Base-by-base conservation (phyloP, 1,284 basidiomycete genomes). In the Sutorius eximius region DNA sequence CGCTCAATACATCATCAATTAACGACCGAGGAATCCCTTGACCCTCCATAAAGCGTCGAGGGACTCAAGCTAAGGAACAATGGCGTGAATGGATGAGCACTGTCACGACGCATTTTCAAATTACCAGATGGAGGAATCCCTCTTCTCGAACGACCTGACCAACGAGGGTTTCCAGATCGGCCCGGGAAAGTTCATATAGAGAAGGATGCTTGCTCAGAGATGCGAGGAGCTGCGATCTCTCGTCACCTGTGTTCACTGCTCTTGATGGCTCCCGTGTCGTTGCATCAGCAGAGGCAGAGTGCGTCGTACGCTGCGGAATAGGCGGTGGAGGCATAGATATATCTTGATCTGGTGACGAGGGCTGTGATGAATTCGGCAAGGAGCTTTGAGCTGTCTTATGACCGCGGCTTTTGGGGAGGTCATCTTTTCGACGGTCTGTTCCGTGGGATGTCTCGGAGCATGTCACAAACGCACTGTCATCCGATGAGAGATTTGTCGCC, bases 101-200 rank as follows among this genome's bases (percentile, higher is more conserved):
- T 38, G 34, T 34, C 49, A 37, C 41, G 18, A 34, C 18, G 18
- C 27, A 30, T 48, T 53, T 51, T 27, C 33, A 33, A 48, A 24
- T 66, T 61, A 81, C 83, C 72, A 85, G 61, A 53, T 68, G 65
- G 32, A 71, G 58, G 60, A 85, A 85, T n/a, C 81, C 78, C 38
- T 83, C 81, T 65, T 85, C 82, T 54, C 78, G 75, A 22, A 86
- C 73, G 27, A 85, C 74, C 38, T 80, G 75, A 15, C 73, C 71
- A 13, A 86, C 74, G 3, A 82, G 62, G 49, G 69, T 68, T 60
- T 83, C 82, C 11, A 85, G 73, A 20, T 73, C 70, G 29, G 64
- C 47, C 42, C 66, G 71, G n/a, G 82, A 66, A 29, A 85, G 63
- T 51, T 77, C 66, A 55, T 84, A 82, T 16, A 85, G 59, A 3